phyloP scores from a whole-genome alignment of 352 stramenopile genomes.

The Phytophthora litchii region DNA sequence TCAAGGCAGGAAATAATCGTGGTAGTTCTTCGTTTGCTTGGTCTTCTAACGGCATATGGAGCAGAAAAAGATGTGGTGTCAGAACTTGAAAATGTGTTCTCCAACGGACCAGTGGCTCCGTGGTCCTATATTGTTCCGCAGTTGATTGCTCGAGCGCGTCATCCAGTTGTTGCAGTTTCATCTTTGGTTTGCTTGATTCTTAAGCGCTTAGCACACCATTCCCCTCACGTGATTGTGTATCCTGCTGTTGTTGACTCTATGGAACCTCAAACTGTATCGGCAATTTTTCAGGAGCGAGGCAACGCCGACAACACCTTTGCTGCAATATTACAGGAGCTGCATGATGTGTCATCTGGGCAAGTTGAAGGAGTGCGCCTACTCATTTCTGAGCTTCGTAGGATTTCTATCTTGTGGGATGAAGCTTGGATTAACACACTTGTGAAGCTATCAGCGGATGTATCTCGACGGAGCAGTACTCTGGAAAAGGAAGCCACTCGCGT shows the following conservation, averaged over 20 bases:
- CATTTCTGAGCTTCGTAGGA: constrained; percentile 73
- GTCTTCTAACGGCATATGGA: constrained; percentile 69
- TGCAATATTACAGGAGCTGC: constrained; percentile 52
- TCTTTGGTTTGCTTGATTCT: constrained; percentile 64
- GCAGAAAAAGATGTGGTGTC: constrained; percentile 47
- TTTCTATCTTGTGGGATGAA: constrained; percentile 88
- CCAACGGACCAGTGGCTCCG: constrained; percentile 50
- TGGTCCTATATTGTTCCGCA: constrained; percentile 80
- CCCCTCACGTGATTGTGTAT: constrained; percentile 76
- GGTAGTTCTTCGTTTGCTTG: constrained; percentile 65
- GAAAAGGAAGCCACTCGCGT: constrained; percentile 79
- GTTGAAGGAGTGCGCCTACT: constrained; percentile 64
- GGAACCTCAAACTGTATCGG: constrained; percentile 16
- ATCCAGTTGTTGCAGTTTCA: constrained; percentile 59
- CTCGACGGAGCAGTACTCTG: constrained; percentile 65
- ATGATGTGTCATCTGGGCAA: constrained; percentile 42
- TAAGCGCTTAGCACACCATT: constrained; percentile 63
- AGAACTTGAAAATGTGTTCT: constrained; percentile 52
- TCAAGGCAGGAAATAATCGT: constrained; percentile 47
- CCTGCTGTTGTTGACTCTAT: constrained; percentile 71
- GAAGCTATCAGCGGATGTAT: constrained; percentile 79
- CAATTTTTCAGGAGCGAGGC: constrained; percentile 8
- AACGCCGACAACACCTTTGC: constrained; percentile 32
- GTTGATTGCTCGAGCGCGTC: constrained; percentile 64
- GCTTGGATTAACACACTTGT: constrained; percentile 71